A percentile compares a stretch with the other conserved stretches of the same genome.
Conservation (phyloP, 2,329 filamentous ascomycete species). For the Aspergillus alliaceus region DNA sequence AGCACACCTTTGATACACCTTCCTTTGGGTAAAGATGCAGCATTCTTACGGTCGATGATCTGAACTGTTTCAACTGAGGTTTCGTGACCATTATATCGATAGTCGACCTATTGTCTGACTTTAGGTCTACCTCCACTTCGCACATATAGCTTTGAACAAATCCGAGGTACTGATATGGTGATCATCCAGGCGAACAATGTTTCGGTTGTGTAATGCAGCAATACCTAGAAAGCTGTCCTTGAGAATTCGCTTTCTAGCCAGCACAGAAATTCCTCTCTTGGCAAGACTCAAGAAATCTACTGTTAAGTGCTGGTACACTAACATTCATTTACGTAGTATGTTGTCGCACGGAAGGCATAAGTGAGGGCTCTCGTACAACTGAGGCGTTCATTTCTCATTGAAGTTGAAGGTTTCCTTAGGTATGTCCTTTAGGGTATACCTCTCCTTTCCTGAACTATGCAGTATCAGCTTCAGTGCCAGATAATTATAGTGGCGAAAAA, state of each 20-base stretch:
- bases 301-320: slow-evolving; percentile 47
- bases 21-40: slow-evolving; percentile 34
- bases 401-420: slow-evolving; percentile 25
- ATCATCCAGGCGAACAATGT: slow-evolving; percentile 34
- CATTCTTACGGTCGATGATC: slow-evolving; percentile 32
- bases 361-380: slow-evolving; percentile 34
- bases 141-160: neutral
- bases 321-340: slow-evolving; percentile 45
- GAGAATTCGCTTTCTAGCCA: slow-evolving; percentile 44
- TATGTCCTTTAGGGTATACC: slow-evolving; percentile 27
- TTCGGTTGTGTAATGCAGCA: slow-evolving; percentile 32
- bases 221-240: slow-evolving; percentile 42
- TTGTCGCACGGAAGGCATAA: slow-evolving; percentile 42
- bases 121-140: slow-evolving; percentile 31
- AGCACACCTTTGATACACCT: slow-evolving; percentile 27
- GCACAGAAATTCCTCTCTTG: slow-evolving; percentile 40
- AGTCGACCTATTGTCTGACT: slow-evolving; percentile 38
- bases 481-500: neutral
- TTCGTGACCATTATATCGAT: slow-evolving; percentile 19
- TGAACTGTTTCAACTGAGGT: slow-evolving; percentile 24
- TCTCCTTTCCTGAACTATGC: slow-evolving; percentile 20
- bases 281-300: slow-evolving; percentile 46
- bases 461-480: slow-evolving; percentile 3
- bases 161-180: too few relatives aligned
- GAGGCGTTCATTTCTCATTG: slow-evolving; percentile 22